Conservation (phyloP, 2,329 filamentous ascomycete species). For the Pestalotiopsis sp. region DNA sequence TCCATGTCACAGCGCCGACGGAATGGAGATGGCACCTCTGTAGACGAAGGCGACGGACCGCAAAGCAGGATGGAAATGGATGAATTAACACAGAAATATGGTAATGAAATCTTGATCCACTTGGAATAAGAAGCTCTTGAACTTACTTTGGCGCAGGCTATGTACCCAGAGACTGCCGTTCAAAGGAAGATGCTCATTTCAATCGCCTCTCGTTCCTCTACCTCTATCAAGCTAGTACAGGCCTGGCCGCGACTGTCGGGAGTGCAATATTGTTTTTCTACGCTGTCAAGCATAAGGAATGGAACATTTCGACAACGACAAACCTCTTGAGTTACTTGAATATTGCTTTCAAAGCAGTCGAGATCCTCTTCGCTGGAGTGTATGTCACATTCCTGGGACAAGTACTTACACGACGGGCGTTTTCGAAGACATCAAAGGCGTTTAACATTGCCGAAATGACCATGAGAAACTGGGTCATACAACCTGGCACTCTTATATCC, state of each 20-base stretch:
- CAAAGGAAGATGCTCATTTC: background rate
- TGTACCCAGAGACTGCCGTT: background rate
- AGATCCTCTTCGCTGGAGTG: background rate
- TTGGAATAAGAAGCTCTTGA: too few species aligned
- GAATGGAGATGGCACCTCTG: background rate
- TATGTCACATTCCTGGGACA: background rate
- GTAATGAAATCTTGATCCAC: background rate
- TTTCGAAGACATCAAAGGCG: background rate
- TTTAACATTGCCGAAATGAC: conserved; percentile 5
- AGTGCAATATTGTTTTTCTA: background rate
- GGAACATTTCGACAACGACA: background rate
- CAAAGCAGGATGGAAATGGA: background rate
- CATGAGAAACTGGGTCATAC: background rate
- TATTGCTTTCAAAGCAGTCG: background rate
- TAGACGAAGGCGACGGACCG: background rate
- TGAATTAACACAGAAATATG: background rate
- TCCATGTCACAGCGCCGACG: background rate
- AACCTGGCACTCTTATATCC: background rate
- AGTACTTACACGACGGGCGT: background rate
- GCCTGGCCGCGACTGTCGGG: background rate
- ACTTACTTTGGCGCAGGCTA: background rate
- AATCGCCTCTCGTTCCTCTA: background rate
- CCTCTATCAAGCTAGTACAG: background rate
- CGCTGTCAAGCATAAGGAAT: background rate
- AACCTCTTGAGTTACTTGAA: background rate